phyloP scores from a whole-genome alignment of 192 early-diverging fungal species.

The Umbelopsis sp. region DNA sequence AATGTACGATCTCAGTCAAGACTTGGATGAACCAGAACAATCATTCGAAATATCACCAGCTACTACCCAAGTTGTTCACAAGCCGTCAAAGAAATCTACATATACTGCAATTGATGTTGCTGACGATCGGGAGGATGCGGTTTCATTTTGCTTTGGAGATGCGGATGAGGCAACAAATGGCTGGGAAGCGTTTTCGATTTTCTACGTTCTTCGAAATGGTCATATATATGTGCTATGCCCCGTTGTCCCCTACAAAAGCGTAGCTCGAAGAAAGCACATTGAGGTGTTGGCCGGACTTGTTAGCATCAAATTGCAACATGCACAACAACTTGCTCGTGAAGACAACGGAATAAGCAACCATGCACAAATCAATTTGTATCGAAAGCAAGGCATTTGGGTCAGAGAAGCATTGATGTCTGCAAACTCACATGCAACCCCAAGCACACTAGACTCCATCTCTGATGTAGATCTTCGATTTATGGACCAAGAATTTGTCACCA shows the following conservation, averaged over 20 bases:
- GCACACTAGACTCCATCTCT: slow-evolving; percentile 2
- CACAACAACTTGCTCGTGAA: background rate
- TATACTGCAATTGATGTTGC: slow-evolving; percentile 42
- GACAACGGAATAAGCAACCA: background rate
- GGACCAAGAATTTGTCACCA: slow-evolving; percentile 2
- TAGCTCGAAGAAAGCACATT: slow-evolving; percentile 8
- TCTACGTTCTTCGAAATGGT: slow-evolving; percentile 68
- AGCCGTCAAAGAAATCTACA: slow-evolving; percentile 19
- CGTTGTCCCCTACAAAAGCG: slow-evolving; percentile 63
- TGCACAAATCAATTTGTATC: background rate
- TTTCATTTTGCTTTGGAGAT: slow-evolving; percentile 50
- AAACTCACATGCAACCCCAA: background rate
- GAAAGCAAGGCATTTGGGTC: slow-evolving; percentile 10
- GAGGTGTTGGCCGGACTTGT: background rate
- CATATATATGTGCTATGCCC: slow-evolving; percentile 80
- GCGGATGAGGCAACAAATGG: background rate
- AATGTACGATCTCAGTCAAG: slow-evolving; percentile 69
- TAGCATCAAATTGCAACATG: slow-evolving; percentile 1
- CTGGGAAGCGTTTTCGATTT: slow-evolving; percentile 76
- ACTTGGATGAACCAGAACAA: slow-evolving; percentile 70
- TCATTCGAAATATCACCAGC: slow-evolving; percentile 49
- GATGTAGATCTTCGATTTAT: slow-evolving; percentile 12
- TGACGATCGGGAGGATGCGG: slow-evolving; percentile 29
- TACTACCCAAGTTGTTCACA: background rate
- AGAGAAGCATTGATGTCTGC: background rate